Base-by-base conservation (phyloP, 805 yeast species). In the Pichia paraexigua region DNA sequence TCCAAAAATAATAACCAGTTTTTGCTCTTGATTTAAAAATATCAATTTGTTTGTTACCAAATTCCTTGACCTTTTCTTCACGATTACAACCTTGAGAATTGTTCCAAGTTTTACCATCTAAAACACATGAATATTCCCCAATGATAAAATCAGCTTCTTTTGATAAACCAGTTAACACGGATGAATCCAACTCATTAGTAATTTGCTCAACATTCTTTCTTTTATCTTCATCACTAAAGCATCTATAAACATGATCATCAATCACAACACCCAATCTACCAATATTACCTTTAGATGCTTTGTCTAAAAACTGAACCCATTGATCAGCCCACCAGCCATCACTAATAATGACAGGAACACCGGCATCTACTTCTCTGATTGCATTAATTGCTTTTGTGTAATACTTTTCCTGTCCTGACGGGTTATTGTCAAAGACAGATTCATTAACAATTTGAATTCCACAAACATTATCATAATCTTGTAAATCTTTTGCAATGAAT, bases 291-390 rank as follows among this genome's bases (percentile, higher is more conserved):
- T 67, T 66, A 39, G 76, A 74, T 35, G 69, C 62, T 47, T 75
- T 75, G 43, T 60, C 55, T 10, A 88, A 65, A 83, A 85, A 87
- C 54, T 80, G 71, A 24, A 76, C 82, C 87, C 90, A 87, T 62
- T 80, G 87, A 56, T 78, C 77, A 6, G 94, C 78, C 83, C 89
- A 84, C 98, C 98, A 94, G 3, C 96, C 96, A 64, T 92, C 98
- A 2, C 96, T 87, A 37, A 92, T 85, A 18, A 86, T 70, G 7
- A 92, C 72, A 0, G 96, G 96, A 35, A 89, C 67, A 2, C 66
- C 66, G 1, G 65, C 46, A 61, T 87, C 85, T 17, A 73, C 70
- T 21, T 66, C 63, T 30, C 92, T 72, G 43, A 92, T 83, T 41
- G 75, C 74, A 35, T 72, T 71, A 39, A 80, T 70, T 0, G 95